A percentile compares a stretch with the other conserved stretches of the same genome.
Conservation (phyloP, 2,329 filamentous ascomycete genomes). For the Exutisphaerella laricina region DNA sequence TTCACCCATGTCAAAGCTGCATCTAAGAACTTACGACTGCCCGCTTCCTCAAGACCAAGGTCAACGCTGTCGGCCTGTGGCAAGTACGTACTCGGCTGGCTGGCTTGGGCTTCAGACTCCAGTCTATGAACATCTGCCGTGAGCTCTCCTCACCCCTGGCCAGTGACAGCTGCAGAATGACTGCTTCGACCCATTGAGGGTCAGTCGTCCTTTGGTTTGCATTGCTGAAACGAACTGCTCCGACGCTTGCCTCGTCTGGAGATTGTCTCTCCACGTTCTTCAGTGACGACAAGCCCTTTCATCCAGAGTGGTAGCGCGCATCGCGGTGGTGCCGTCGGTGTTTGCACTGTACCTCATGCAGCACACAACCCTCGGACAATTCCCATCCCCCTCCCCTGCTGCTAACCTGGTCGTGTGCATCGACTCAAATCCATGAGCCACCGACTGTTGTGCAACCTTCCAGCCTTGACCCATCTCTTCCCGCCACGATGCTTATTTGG, state of each 20-base stretch:
- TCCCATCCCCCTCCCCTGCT: neutral
- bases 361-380: neutral
- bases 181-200: neutral
- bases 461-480: constrained; percentile 2
- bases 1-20: too few relatives aligned
- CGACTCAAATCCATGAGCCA: neutral
- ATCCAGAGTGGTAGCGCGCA: constrained; percentile 1
- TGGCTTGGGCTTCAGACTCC: neutral
- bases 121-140: constrained; percentile 3
- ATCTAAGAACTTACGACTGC: too few relatives aligned
- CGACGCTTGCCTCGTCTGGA: neutral
- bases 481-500: constrained; percentile 1
- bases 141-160: neutral
- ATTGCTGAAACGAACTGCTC: neutral
- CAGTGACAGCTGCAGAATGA: neutral
- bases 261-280: neutral
- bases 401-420: constrained; percentile 2
- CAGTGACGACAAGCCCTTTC: constrained; percentile 1
- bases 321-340: neutral
- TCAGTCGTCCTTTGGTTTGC: neutral
- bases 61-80: too few relatives aligned
- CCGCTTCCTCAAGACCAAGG: too few relatives aligned
- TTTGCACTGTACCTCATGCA: constrained; percentile 1
- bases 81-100: neutral
- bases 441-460: constrained; percentile 1